Conservation (phyloP, 129 eudicot genomes). For the Helianthus annuus region HanXRQr2.0-SUNRISE NC_035436.2:155618767-155619266, state of each 20-base stretch:
- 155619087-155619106: constrained; percentile 94
- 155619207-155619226: background rate
- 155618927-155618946: background rate
- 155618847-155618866: background rate
- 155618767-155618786: background rate
- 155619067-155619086: constrained; percentile 87
- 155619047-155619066: constrained; percentile 75
- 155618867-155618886: constrained; percentile 2
- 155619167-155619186: constrained; percentile 68
- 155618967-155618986: background rate
- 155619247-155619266: constrained; percentile 14
- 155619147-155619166: constrained; percentile 84
- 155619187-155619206: constrained; percentile 5
- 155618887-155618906: background rate
- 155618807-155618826: background rate
- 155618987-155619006: background rate
- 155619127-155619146: constrained; percentile 90
- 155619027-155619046: background rate
- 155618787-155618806: background rate
- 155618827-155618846: background rate
- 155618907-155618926: constrained; percentile 1
- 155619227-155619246: constrained; percentile 23
- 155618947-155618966: background rate
- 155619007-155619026: background rate
- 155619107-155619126: constrained; percentile 83